Evolutionary conservation across 306 rosid species (phyloP).

Genomic region (Cercis canadensis): DNA sequence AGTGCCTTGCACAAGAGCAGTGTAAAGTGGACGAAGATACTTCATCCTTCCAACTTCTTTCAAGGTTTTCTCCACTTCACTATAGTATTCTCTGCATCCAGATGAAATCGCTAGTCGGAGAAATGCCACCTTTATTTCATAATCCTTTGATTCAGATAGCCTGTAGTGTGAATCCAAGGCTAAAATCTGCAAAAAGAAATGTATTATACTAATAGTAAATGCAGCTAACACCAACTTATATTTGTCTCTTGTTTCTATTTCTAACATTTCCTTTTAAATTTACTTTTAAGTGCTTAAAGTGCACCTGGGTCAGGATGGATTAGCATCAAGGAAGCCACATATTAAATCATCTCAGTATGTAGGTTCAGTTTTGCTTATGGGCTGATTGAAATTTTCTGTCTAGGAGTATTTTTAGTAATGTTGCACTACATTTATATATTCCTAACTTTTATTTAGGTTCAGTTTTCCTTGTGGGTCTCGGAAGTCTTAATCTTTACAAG

Average conservation of each 20-base stretch:
- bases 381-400: too few relatives aligned
- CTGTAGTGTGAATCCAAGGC: slow-evolving; percentile 73
- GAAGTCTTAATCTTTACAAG: too few relatives aligned
- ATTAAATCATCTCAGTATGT: not conserved
- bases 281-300: slow-evolving; percentile 2
- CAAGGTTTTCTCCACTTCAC: slow-evolving; percentile 46
- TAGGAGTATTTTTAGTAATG: too few relatives aligned
- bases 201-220: not conserved
- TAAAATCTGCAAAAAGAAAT: slow-evolving; percentile 54
- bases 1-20: too few relatives aligned
- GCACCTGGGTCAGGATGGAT: not conserved
- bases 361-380: slow-evolving; percentile 3
- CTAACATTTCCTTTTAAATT: not conserved
- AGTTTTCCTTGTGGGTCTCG: too few relatives aligned
- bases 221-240: not conserved
- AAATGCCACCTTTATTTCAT: slow-evolving; percentile 87
- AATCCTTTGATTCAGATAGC: slow-evolving; percentile 80
- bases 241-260: not conserved
- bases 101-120: slow-evolving; percentile 66
- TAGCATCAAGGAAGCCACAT: not conserved
- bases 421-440: too few relatives aligned
- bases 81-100: slow-evolving; percentile 67
- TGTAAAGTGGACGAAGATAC: too few relatives aligned
- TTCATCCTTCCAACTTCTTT: too few relatives aligned
- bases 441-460: too few relatives aligned